Evolutionary conservation across 2,329 filamentous ascomycete species (phyloP).

Genomic region (Penicillium vulpinum): DNA sequence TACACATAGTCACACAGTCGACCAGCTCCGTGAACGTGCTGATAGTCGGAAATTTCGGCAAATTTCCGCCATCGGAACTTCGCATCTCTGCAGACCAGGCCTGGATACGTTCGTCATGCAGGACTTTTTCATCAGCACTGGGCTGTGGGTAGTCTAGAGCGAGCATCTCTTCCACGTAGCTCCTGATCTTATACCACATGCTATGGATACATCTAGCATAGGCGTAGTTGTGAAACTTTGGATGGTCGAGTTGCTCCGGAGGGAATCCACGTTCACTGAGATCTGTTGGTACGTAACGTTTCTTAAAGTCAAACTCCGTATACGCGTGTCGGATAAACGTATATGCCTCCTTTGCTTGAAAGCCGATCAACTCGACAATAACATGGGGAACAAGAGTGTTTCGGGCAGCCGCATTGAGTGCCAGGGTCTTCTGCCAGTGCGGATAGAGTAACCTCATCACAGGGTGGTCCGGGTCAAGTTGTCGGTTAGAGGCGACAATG

Average conservation of each 20-base stretch:
- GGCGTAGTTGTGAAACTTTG: conserved; percentile 12
- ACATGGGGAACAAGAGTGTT: conserved; percentile 1
- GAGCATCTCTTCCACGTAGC: conserved; percentile 7
- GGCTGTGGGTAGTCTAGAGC: not conserved
- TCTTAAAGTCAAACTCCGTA: conserved; percentile 4
- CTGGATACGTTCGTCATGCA: conserved; percentile 2
- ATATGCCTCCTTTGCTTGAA: not conserved
- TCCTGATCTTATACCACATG: conserved; percentile 12
- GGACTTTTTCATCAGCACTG: not conserved
- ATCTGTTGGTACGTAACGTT: conserved; percentile 11
- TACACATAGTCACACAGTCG: conserved; percentile 15
- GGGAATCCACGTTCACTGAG: conserved; percentile 8
- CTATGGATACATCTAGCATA: conserved; percentile 13
- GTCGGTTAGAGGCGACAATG: conserved; percentile 9
- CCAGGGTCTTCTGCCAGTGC: conserved; percentile 12
- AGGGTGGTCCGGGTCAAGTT: conserved; percentile 3
- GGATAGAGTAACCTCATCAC: conserved; percentile 6
- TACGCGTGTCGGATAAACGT: conserved; percentile 8
- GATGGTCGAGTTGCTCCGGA: conserved; percentile 7
- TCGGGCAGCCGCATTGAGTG: conserved; percentile 4
- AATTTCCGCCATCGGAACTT: not conserved
- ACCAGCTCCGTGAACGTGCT: conserved; percentile 3
- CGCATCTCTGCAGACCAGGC: conserved; percentile 8
- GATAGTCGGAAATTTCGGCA: not conserved
- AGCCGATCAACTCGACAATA: conserved; percentile 2